Conservation (phyloP, 805 yeast genomes). For the Wickerhamiella nectarea region DNA sequence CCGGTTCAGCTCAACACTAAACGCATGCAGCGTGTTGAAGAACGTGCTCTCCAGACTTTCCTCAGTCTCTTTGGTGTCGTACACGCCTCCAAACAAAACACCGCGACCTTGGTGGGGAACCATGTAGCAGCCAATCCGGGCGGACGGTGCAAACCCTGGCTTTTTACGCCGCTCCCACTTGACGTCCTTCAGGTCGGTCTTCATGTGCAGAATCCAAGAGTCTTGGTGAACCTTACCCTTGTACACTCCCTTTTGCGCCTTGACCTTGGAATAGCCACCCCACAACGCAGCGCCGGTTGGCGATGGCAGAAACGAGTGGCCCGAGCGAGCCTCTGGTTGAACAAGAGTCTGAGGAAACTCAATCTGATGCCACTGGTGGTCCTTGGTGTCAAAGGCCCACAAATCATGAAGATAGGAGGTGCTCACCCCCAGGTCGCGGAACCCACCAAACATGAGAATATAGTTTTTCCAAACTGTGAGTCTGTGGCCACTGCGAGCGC, state of each 20-base stretch:
- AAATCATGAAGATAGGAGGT: constrained; percentile 74
- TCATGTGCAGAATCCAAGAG: constrained; percentile 79
- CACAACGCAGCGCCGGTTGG: constrained; percentile 70
- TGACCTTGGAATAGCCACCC: constrained; percentile 92
- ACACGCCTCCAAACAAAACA: constrained; percentile 88
- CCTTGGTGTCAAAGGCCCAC: constrained; percentile 86
- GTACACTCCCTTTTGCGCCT: constrained; percentile 69
- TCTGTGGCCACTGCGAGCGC: constrained; percentile 85
- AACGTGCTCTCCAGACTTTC: constrained; percentile 77
- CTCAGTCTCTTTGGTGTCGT: constrained; percentile 88
- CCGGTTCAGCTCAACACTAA: constrained; percentile 72
- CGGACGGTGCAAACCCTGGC: constrained; percentile 80
- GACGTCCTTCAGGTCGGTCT: constrained; percentile 57
- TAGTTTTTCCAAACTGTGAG: constrained; percentile 86
- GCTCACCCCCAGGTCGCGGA: constrained; percentile 72
- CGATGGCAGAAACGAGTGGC: constrained; percentile 72
- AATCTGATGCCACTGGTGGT: constrained; percentile 81
- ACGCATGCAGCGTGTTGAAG: constrained; percentile 66
- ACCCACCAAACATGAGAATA: constrained; percentile 78
- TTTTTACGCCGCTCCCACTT: constrained; percentile 85
- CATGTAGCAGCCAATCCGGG: constrained; percentile 91
- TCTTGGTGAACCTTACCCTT: constrained; percentile 84
- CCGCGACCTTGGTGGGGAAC: constrained; percentile 85
- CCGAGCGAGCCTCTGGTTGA: constrained; percentile 83
- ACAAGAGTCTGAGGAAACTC: constrained; percentile 73